Conservation (phyloP, 306 rosid species). For the Argentina anserina region DNA sequence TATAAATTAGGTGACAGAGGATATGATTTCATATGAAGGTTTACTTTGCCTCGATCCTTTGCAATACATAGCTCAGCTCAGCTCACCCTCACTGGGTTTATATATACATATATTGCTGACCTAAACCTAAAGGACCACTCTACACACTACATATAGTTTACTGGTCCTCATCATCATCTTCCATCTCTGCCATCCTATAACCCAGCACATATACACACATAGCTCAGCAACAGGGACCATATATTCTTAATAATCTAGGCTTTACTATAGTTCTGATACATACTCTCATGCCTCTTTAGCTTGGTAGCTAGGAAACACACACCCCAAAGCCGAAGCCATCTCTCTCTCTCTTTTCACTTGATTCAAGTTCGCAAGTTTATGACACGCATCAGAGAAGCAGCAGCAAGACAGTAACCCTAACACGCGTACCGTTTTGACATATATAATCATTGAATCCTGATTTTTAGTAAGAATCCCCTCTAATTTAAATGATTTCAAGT, state of each 20-base stretch:
- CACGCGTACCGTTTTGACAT: neutral
- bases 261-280: neutral
- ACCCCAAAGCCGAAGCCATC: neutral
- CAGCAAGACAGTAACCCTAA: neutral
- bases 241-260: neutral
- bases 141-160: neutral
- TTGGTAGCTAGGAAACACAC: neutral
- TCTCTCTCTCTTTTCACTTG: neutral
- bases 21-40: neutral
- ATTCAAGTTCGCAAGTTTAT: neutral
- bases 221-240: neutral
- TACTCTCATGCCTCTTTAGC: neutral
- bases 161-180: conserved; percentile 5
- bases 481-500: too few species aligned
- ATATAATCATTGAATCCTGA: neutral
- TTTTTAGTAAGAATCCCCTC: neutral
- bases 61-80: neutral
- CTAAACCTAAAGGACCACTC: conserved; percentile 3
- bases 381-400: neutral
- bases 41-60: neutral
- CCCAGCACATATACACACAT: neutral
- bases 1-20: neutral
- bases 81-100: neutral
- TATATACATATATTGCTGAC: neutral
- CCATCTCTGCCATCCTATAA: conserved; percentile 4